Base-by-base conservation (phyloP, 371 early-diverging fungal genomes). In the Haplosporangium sp. region DNA sequence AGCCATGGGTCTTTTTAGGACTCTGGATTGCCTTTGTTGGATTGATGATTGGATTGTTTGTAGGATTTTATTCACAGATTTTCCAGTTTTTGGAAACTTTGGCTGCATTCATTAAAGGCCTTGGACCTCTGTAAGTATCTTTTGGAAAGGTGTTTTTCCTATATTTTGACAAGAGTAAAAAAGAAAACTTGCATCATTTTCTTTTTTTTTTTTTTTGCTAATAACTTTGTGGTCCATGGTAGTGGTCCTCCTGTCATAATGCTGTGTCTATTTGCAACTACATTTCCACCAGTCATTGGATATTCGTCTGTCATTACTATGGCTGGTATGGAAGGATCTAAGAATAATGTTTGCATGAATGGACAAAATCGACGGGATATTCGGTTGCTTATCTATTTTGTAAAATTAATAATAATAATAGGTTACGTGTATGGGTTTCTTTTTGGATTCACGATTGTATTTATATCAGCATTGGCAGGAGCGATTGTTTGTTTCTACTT, bases 271-370 rank as follows among this genome's bases (percentile, higher is more conserved):
- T 89, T 90, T 66, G 70, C 85, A 10, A 88, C 91, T 10, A 89
- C 90, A 8, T 92, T 92, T 56, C 93, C 93, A 19, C 91, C 92
- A 6, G 69, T 93, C 69, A 79, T 91, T 61, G 93, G 93, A 9
- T 93, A 92, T 71, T 86, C 89, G 53, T 88, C 90, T 2, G 86
- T 87, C 52, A 85, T 89, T 58, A 90, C 89, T 11, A 67, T 93
- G 72, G 86, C 91, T 10, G 79, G 79, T 79, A 74, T 45, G 34
- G 15, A 52, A 17, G n/a, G 8, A 45, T 17, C 17, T 10, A 17
- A 17, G 48, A 17, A 27, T 27, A 48, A 17, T 17, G 48, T 15
- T 48, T n/a, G 9, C 13, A n/a, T 59, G 40, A 50, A 57, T 37
- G 34, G 34, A 3, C 9, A 50, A 19, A 40, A 15, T 45, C 1